A percentile compares a stretch with the other conserved stretches of the same genome.
Evolutionary conservation across 306 rosid species (phyloP).

Genomic region (Cicer yamashitae): DNA sequence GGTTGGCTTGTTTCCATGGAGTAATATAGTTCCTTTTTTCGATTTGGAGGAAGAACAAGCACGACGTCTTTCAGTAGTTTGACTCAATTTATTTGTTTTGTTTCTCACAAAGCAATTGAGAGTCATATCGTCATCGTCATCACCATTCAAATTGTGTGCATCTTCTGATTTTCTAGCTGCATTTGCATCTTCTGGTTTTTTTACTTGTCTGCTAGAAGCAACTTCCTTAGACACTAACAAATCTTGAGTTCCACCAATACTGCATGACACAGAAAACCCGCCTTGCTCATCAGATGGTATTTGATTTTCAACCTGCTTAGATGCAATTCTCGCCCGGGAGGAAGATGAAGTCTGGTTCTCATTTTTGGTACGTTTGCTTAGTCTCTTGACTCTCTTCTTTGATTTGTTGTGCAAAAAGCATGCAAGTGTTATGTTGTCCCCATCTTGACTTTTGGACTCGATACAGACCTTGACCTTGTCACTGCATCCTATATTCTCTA

Average conservation of each 20-base stretch:
- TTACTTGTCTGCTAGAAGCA: constrained; percentile 33
- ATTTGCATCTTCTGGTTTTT: constrained; percentile 31
- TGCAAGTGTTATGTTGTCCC: constrained; percentile 52
- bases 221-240: constrained; percentile 11
- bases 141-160: constrained; percentile 11
- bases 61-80: constrained; percentile 22
- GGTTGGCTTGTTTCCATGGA: constrained; percentile 19
- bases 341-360: constrained; percentile 19
- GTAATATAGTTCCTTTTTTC: constrained; percentile 28
- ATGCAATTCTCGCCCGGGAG: not conserved
- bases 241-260: constrained; percentile 33
- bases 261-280: constrained; percentile 12
- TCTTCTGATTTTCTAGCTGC: constrained; percentile 15
- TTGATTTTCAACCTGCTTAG: constrained; percentile 44
- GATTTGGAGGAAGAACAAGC: constrained; percentile 24
- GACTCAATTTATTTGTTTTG: constrained; percentile 48
- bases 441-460: constrained; percentile 42
- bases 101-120: constrained; percentile 43
- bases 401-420: constrained; percentile 41
- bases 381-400: constrained; percentile 59
- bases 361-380: constrained; percentile 30
- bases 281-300: constrained; percentile 32
- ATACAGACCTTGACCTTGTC: constrained; percentile 11
- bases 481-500: constrained; percentile 4
- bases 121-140: constrained; percentile 38